Evolutionary conservation across 2,329 filamentous ascomycete genomes (phyloP), one percentile per base, ranked within the genome.

Genomic region (Aspergillus phoenicis): DNA sequence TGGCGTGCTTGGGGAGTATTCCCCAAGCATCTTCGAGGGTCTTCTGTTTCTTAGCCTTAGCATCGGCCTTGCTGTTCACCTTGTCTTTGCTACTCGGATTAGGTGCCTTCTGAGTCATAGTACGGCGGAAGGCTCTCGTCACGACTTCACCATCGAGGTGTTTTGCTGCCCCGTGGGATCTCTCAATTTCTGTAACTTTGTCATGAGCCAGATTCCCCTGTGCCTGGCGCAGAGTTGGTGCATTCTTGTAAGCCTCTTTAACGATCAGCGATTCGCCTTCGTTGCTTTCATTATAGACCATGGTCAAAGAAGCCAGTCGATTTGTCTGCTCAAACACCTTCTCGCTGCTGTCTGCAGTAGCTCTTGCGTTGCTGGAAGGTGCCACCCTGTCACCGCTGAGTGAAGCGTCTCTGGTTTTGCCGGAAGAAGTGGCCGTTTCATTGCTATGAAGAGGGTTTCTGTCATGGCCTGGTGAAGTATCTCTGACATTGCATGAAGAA

Each of bases 11-110:
- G 48, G 61, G 66, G 28, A 57, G 39, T 8, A 60, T 52, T 22
- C 69, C 70, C 73, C 71, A 74, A 4, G 68, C 68, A 55, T 73
- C 71, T 51, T 70, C 69, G 8, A 75, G 57, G 0, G 68, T 73
- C 8, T 68, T 65, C 52, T 74, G 68, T 51, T 62, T 71, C 59
- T 69, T 68, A 0, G 68, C 66, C 30, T 65, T 63, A 13, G 55
- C 59, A 20, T 58, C 60, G 15, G 59, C 57, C 47, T 70, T 68
- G 20, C 22, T 65, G 17, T 64, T 63, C 4, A 48, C 38, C 38
- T 69, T 70, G 10, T 56, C 33, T 41, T 69, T 70, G 10, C 52
- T 60, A 15, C 26, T 48, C 5, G 58, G 43, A 10, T 63, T 71
- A 4, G 63, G 57, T 8, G 68, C 52, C 58, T 68, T 70, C 17